phyloP scores from a whole-genome alignment of 768 basidiomycete genomes.

The Trichaptum fuscoviolaceum region DNA sequence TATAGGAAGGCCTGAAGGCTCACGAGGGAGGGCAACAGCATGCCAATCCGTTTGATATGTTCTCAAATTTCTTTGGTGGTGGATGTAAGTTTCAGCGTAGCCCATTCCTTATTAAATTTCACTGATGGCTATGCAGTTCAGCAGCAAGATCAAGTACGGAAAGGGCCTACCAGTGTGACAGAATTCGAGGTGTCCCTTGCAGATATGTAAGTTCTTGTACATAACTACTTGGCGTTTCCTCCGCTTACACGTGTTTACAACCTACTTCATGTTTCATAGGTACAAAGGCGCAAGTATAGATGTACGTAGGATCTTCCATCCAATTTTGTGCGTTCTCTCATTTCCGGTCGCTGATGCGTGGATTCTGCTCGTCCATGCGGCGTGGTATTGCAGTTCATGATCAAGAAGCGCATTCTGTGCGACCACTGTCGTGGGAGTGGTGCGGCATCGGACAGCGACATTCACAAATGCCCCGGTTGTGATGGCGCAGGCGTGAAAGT shows the following conservation, averaged over 20 bases:
- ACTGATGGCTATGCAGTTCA: conserved; percentile 25
- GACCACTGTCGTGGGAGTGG: conserved; percentile 97
- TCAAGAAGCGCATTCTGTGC: conserved; percentile 89
- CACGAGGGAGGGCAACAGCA: conserved; percentile 81
- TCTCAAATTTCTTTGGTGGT: conserved; percentile 87
- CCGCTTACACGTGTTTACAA: conserved; percentile 9
- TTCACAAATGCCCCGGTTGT: conserved; percentile 82
- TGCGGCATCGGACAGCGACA: conserved; percentile 83
- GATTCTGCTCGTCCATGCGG: background rate
- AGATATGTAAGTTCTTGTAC: conserved; percentile 57
- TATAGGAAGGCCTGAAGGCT: conserved; percentile 83
- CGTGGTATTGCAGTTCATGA: conserved; percentile 61
- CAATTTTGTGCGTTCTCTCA: conserved; percentile 10
- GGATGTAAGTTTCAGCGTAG: conserved; percentile 46
- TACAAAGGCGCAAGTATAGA: conserved; percentile 87
- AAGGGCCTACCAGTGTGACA: conserved; percentile 69
- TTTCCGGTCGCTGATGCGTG: background rate
- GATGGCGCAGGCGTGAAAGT: conserved; percentile 82
- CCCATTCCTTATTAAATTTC: background rate
- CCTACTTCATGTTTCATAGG: conserved; percentile 28
- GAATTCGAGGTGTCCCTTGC: conserved; percentile 83
- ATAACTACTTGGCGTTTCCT: background rate
- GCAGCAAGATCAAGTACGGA: conserved; percentile 56
- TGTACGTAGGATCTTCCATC: conserved; percentile 34
- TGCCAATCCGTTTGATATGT: conserved; percentile 91